Evolutionary conservation across 495 filamentous ascomycete species (phyloP), one percentile per base, ranked within the genome.

Genomic region (Corynascus novoguineensis): DNA sequence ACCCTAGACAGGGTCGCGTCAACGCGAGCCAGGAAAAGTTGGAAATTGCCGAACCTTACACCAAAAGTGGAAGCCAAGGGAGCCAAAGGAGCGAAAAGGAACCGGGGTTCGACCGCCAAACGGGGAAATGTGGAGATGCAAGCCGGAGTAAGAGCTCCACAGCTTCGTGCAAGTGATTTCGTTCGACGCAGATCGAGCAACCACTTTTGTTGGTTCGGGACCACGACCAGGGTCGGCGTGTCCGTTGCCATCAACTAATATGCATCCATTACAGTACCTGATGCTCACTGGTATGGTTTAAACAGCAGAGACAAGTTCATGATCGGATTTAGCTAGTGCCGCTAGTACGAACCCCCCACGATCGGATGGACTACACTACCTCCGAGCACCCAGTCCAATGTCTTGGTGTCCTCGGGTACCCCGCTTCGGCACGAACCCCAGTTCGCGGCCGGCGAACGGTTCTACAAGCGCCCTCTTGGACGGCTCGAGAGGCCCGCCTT

Each of bases 41-140:
- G 54, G 45, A 57, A 57, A 57, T 57, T 57, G 54, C 54, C 45
- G 54, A 29, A 27, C 12, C 45, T n/a, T 44, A 17, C 25, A 38
- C 49, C 22, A 28, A 19, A 46, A 37, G 12, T n/a, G 19, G 4
- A 5, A 46, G 8, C 41, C 21, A 46, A 24, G 17, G 40, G 24
- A 25, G 34, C 51, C 25, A n/a, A n/a, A n/a, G 25, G 10, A 6
- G 42, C 22, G 34, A 17, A 50, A 31, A 17, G 32, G 31, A 31
- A 29, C 53, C 24, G 44, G 52, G 53, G 53, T 38, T 15, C 25
- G 42, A 12, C n/a, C 25, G n/a, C 42, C 10, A 42, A 56, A 49
- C 53, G 53, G 37, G 40, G 24, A 27, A 34, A 31, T 53, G 41
- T 53, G 50, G 50, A 37, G 50, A 22, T n/a, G 10, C 5, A n/a